Evolutionary conservation across 352 stramenopile genomes (phyloP).

Genomic region (Pythium graminicola): DNA sequence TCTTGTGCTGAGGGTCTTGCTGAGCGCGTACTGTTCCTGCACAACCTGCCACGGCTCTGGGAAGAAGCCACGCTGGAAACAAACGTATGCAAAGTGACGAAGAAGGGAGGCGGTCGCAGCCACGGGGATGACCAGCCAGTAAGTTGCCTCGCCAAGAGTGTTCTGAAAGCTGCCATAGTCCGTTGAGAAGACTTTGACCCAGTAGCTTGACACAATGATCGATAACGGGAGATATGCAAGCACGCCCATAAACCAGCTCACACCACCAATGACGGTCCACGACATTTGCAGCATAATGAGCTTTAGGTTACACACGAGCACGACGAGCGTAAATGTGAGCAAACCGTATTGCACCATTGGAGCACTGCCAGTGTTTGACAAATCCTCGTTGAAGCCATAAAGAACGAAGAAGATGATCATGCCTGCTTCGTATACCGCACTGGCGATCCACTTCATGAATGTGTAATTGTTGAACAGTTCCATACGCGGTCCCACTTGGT

Average conservation of each 20-base stretch:
- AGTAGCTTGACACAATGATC: conserved; percentile 57
- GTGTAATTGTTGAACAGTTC: conserved; percentile 79
- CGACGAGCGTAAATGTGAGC: conserved; percentile 90
- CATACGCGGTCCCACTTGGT: conserved; percentile 57
- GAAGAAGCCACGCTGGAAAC: conserved; percentile 70
- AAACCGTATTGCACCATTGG: conserved; percentile 89
- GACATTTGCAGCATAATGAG: conserved; percentile 75
- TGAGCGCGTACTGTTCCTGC: conserved; percentile 64
- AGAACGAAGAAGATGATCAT: conserved; percentile 67
- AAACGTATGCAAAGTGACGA: conserved; percentile 64
- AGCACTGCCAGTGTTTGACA: conserved; percentile 78
- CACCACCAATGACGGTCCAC: conserved; percentile 42
- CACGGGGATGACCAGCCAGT: conserved; percentile 68
- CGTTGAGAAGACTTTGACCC: conserved; percentile 48
- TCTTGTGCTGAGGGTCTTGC: conserved; percentile 16
- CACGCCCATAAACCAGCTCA: conserved; percentile 58
- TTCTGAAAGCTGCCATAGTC: conserved; percentile 77
- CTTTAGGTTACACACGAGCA: conserved; percentile 94
- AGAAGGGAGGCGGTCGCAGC: conserved; percentile 48
- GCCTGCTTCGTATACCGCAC: conserved; percentile 57
- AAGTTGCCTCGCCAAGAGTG: conserved; percentile 48
- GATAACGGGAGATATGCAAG: conserved; percentile 59
- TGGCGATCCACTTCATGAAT: conserved; percentile 83
- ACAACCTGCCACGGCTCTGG: conserved; percentile 75
- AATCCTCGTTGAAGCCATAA: conserved; percentile 66